A percentile compares a stretch with the other conserved stretches of the same genome.
Conservation (phyloP, 2,329 filamentous ascomycete genomes). For the Mariannaea sp. region DNA sequence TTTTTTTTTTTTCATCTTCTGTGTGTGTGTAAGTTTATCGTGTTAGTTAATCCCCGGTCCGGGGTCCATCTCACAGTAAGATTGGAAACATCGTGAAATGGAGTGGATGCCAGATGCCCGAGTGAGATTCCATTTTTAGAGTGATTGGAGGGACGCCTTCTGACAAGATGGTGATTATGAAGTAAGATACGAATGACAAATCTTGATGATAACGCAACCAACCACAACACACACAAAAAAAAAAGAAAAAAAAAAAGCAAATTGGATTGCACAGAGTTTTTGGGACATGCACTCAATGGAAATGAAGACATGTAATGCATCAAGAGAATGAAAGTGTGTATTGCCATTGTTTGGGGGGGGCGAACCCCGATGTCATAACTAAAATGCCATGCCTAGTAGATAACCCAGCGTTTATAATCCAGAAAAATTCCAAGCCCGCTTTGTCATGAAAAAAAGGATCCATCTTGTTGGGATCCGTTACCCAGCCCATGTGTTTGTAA, state of each 20-base stretch:
- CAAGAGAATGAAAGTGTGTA: neutral
- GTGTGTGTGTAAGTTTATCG: neutral
- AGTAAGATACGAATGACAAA: no score
- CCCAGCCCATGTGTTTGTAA: constrained; percentile 2
- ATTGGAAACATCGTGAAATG: neutral
- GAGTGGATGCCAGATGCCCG: neutral
- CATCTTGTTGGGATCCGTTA: neutral
- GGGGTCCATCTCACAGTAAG: neutral
- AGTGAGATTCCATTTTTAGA: neutral
- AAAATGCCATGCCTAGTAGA: constrained; percentile 3
- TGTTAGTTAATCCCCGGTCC: neutral
- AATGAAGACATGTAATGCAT: neutral
- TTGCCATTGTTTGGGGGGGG: neutral
- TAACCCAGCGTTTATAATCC: constrained; percentile 4
- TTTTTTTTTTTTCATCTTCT: neutral
- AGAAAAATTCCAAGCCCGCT: constrained; percentile 3
- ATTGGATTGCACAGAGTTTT: no score
- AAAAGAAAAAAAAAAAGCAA: no score
- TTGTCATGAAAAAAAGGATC: neutral
- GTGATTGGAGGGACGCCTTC: no score
- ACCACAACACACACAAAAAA: no score
- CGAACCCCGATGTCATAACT: neutral
- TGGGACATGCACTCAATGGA: no score
- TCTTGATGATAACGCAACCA: no score
- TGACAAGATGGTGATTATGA: no score